Conservation (phyloP, 805 yeast genomes). For the Saturnispora diversa region DNA sequence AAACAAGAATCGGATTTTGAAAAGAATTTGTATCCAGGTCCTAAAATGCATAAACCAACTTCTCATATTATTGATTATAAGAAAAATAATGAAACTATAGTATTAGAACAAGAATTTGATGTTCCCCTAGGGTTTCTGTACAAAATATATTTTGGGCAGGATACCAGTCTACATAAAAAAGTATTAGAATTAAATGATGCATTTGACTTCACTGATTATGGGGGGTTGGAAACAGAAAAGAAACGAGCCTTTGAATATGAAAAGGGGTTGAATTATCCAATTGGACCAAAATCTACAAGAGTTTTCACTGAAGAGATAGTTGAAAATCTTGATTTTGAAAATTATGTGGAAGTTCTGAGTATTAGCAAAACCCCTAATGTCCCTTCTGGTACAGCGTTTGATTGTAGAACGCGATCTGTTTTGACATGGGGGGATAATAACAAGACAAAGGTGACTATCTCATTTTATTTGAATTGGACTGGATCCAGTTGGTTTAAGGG, state of each 20-base stretch:
- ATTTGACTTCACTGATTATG: conserved; percentile 35
- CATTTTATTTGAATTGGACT: conserved; percentile 81
- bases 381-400: conserved; percentile 82
- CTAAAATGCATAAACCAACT: conserved; percentile 55
- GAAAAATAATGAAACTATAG: conserved; percentile 41
- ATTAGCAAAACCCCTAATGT: conserved; percentile 83
- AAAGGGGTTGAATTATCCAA: conserved; percentile 68
- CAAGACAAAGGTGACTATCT: conserved; percentile 49
- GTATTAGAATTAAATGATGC: conserved; percentile 40
- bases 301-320: conserved; percentile 53
- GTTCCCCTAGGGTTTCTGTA: conserved; percentile 77
- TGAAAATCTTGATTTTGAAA: conserved; percentile 44
- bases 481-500: conserved; percentile 89
- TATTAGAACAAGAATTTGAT: conserved; percentile 41
- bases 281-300: conserved; percentile 89
- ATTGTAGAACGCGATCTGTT: conserved; percentile 63
- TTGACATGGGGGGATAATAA: conserved; percentile 68
- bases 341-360: conserved; percentile 51
- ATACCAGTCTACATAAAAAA: conserved; percentile 33
- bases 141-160: conserved; percentile 61
- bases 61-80: conserved; percentile 36
- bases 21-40: conserved; percentile 37
- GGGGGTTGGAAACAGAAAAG: conserved; percentile 30
- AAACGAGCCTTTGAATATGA: conserved; percentile 53
- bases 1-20: not conserved